phyloP scores from a whole-genome alignment of 2,329 filamentous ascomycete genomes.

The Aspergillus thermomutatus region DNA sequence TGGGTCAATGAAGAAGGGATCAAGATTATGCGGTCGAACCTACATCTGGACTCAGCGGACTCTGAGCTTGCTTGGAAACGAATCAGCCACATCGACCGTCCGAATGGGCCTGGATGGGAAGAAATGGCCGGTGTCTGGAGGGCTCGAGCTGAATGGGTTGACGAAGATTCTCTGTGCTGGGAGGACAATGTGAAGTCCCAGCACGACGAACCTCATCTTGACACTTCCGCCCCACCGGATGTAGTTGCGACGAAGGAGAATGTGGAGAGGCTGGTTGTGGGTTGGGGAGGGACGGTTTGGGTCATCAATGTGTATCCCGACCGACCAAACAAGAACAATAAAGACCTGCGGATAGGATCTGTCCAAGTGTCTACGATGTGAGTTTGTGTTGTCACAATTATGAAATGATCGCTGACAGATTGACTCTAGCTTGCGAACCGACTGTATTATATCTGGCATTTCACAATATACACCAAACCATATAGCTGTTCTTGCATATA shows the following conservation, averaged over 20 bases:
- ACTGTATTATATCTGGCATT: conserved; percentile 96
- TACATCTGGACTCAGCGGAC: conserved; percentile 73
- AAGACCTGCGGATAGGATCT: conserved; percentile 69
- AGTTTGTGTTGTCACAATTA: conserved; percentile 38
- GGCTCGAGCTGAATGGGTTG: conserved; percentile 86
- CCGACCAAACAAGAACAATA: conserved; percentile 62
- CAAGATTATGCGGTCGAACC: conserved; percentile 91
- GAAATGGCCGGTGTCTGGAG: conserved; percentile 98
- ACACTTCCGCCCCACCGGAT: conserved; percentile 40
- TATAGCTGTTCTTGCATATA: conserved; percentile 87
- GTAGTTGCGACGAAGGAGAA: conserved; percentile 42
- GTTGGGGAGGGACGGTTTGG: conserved; percentile 96
- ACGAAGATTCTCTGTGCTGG: conserved; percentile 72
- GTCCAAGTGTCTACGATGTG: conserved; percentile 92
- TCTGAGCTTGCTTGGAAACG: conserved; percentile 88
- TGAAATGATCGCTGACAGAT: conserved; percentile 23
- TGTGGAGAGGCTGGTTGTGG: conserved; percentile 77
- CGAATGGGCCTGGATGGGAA: conserved; percentile 83
- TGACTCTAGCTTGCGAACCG: conserved; percentile 71
- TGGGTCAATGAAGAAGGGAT: conserved; percentile 98
- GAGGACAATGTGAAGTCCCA: conserved; percentile 55
- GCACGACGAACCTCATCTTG: conserved; percentile 26
- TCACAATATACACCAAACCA: conserved; percentile 92
- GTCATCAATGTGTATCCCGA: conserved; percentile 86
- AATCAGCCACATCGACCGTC: conserved; percentile 86